Evolutionary conservation across 768 basidiomycete genomes (phyloP), one percentile per base, ranked within the genome.

Genomic region (Thelephora ganbajun): DNA sequence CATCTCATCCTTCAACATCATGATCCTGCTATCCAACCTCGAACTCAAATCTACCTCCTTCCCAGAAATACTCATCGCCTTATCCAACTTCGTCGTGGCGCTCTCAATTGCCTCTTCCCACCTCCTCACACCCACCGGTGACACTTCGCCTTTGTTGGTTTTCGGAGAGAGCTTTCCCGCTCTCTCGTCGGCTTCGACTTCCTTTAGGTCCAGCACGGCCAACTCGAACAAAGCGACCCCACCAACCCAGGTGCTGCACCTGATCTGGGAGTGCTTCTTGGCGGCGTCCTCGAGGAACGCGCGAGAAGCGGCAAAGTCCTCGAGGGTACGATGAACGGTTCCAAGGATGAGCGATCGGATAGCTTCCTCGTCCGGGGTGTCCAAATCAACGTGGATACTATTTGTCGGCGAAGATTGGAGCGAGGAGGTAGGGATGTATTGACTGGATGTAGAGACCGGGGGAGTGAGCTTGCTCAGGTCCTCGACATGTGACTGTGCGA

Each of bases 1-100:
- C 54, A 88, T 79, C 73, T 87, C 82, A 57, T 83, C 79, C 52
- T 68, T 69, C 47, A 84, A 59, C 79, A 87, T 77, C 48, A 70
- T 66, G 44, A 85, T 71, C 59, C 84, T 63, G 59, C 74, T 80
- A 49, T 86, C 85, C 49, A 88, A 58, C 58, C 83, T 66, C 48
- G 78, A 77, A 37, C 73, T 73, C 56, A 88, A 50, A 61, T 87
- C 84, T 11, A 76, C 68, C 50, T 70, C 59, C 56, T 69, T 76
- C 18, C 72, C 68, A 36, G 77, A 68, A 34, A 68, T 12, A 12
- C 61, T 56, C 45, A 76, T 59, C 39, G 79, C 77, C 49, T 64
- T 57, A 47, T 79, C 77, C 36, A 87, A 61, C 56, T 69, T 69
- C 49, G 63, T 63, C 43, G 56, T 66, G 12, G 78, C 80, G 5